Percentiles rank a stretch among this genome's conserved stretches.
Conservation (phyloP, 108 stramenopile species). For the Nitzschia sp. region DNA sequence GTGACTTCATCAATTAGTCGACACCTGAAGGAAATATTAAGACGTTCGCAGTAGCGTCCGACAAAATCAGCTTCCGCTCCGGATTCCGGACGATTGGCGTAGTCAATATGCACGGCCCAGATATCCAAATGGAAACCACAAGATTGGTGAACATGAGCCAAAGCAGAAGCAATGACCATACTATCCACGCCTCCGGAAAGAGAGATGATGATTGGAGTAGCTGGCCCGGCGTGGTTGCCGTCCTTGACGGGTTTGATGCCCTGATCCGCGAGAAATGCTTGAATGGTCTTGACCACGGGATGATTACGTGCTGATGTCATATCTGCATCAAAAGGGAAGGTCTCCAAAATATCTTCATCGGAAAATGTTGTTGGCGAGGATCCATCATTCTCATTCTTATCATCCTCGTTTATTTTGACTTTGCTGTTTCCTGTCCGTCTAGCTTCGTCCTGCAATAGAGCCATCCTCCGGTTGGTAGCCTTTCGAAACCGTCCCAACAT, state of each 20-base stretch:
- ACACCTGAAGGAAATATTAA: slow-evolving; percentile 57
- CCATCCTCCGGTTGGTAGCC: slow-evolving; percentile 82
- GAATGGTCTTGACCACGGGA: slow-evolving; percentile 65
- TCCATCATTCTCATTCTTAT: slow-evolving; percentile 17
- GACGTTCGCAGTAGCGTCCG: slow-evolving; percentile 64
- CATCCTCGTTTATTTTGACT: not conserved
- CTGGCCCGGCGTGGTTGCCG: not conserved
- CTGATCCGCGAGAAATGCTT: slow-evolving; percentile 43
- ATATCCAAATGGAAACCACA: slow-evolving; percentile 50
- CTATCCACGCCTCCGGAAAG: slow-evolving; percentile 98
- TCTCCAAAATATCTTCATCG: slow-evolving; percentile 78
- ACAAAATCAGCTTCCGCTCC: slow-evolving; percentile 88
- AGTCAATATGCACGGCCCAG: slow-evolving; percentile 91
- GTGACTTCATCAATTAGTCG: slow-evolving; percentile 87
- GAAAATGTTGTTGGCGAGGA: slow-evolving; percentile 20
- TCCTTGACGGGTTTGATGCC: slow-evolving; percentile 25
- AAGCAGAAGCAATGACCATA: slow-evolving; percentile 93
- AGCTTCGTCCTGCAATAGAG: slow-evolving; percentile 72
- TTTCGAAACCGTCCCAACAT: slow-evolving; percentile 84
- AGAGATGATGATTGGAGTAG: slow-evolving; percentile 68
- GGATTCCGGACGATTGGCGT: slow-evolving; percentile 95
- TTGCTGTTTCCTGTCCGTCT: slow-evolving; percentile 55
- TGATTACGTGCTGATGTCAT: slow-evolving; percentile 56
- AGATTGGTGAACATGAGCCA: slow-evolving; percentile 58
- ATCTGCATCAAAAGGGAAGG: slow-evolving; percentile 72